Percentiles rank a stretch among this genome's conserved stretches.
These are phyloP conservation scores for Solanum clarkiae DNA, from an alignment of 257 asterid genomes.

Conservation along the genomic window DNA sequence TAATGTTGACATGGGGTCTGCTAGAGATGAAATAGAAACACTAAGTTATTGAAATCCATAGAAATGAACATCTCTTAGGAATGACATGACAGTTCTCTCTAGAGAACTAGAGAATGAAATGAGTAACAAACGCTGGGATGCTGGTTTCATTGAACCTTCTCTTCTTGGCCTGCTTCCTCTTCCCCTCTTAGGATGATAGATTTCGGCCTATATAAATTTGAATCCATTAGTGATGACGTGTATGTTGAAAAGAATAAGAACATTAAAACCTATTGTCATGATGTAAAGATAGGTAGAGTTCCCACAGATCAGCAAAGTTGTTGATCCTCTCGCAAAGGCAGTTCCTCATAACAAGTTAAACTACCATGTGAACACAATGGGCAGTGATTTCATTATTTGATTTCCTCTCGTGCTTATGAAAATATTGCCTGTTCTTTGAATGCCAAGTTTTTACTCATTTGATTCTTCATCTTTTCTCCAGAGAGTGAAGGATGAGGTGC, in stretches of 20 bases:
- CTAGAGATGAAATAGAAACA: neutral
- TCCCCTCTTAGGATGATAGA: neutral
- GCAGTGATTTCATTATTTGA: neutral
- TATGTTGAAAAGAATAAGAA: neutral
- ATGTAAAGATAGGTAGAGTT: neutral
- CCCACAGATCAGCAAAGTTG: neutral
- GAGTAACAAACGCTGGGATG: neutral
- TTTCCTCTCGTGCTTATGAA: neutral
- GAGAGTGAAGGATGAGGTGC: slow-evolving; percentile 64
- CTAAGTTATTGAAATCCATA: neutral
- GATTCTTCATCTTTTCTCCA: slow-evolving; percentile 12
- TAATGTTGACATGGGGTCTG: neutral
- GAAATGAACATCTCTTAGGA: neutral
- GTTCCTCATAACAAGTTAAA: neutral
- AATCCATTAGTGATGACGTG: neutral
- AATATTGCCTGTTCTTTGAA: neutral
- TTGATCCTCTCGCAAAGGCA: neutral
- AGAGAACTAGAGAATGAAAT: neutral
- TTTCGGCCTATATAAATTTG: neutral
- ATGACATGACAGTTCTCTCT: neutral
- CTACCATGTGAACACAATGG: neutral
- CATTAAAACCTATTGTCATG: neutral
- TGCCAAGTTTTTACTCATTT: neutral
- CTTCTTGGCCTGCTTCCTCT: neutral
- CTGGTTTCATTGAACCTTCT: neutral